Evolutionary conservation across 2,329 filamentous ascomycete genomes (phyloP).

Genomic region (Nothophaeocryptopus gaeumannii): DNA sequence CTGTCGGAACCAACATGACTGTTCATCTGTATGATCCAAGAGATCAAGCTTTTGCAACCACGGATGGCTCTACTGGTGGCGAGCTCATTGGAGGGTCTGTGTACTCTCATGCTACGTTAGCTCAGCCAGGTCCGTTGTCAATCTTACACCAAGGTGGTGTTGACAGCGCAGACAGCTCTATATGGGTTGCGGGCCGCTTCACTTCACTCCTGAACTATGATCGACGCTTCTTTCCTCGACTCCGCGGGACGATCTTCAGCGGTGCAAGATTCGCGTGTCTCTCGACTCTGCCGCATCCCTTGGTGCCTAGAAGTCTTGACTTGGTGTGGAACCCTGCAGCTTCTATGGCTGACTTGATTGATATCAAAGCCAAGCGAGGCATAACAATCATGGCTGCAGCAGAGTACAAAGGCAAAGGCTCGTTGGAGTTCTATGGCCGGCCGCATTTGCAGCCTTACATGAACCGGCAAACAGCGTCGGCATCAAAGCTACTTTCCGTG

Average conservation of each 20-base stretch:
- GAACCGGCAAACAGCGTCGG: constrained; percentile 80
- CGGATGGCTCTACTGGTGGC: constrained; percentile 10
- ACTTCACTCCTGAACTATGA: constrained; percentile 88
- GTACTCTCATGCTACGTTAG: constrained; percentile 64
- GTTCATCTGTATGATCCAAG: constrained; percentile 81
- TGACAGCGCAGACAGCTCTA: constrained; percentile 61
- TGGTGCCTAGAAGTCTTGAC: constrained; percentile 61
- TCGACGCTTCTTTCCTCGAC: constrained; percentile 74
- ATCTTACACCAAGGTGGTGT: constrained; percentile 72
- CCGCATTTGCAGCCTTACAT: constrained; percentile 48
- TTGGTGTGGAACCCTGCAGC: constrained; percentile 51
- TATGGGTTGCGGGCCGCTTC: constrained; percentile 86
- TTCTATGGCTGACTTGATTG: constrained; percentile 51
- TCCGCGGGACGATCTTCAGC: constrained; percentile 77
- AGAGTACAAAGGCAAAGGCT: constrained; percentile 88
- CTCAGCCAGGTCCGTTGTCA: constrained; percentile 76
- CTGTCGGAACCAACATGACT: constrained; percentile 77
- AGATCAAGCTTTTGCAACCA: constrained; percentile 31
- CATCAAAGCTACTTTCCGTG: constrained; percentile 77
- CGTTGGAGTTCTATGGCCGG: constrained; percentile 79
- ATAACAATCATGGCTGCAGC: constrained; percentile 77
- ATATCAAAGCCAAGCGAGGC: constrained; percentile 54
- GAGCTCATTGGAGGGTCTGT: constrained; percentile 38
- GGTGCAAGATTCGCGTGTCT: constrained; percentile 76
- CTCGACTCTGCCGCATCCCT: constrained; percentile 65